phyloP scores from a whole-genome alignment of 352 stramenopile species.

The Peronospora belbahrii region DNA sequence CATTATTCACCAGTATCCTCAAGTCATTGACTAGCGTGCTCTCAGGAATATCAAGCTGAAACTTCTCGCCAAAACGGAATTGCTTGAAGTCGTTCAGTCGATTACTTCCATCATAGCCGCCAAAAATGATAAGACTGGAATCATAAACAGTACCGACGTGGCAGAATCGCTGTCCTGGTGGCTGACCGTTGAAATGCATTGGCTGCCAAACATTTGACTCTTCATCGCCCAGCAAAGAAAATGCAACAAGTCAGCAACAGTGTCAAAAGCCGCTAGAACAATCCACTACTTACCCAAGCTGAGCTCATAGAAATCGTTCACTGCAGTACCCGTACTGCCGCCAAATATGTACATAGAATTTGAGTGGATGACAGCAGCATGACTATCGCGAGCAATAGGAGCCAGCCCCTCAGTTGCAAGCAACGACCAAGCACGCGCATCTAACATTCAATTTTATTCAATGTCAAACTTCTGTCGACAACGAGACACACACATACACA shows the following conservation, averaged over 20 bases:
- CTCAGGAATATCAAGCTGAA: slow-evolving; percentile 80
- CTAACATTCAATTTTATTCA: slow-evolving; percentile 21
- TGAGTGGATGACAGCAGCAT: slow-evolving; percentile 91
- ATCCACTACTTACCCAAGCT: slow-evolving; percentile 41
- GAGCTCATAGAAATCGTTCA: slow-evolving; percentile 98
- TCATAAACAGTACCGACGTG: slow-evolving; percentile 92
- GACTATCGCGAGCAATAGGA: slow-evolving; percentile 93
- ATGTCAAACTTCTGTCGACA: background rate
- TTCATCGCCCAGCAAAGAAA: slow-evolving; percentile 5
- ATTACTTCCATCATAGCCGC: slow-evolving; percentile 93
- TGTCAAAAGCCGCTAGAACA: background rate
- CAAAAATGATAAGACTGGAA: slow-evolving; percentile 90
- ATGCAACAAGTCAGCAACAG: background rate
- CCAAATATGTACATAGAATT: slow-evolving; percentile 94
- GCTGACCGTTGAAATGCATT: slow-evolving; percentile 70
- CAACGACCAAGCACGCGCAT: slow-evolving; percentile 80
- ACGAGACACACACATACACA: background rate
- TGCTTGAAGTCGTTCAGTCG: slow-evolving; percentile 94
- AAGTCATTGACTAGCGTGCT: slow-evolving; percentile 72
- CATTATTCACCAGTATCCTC: slow-evolving; percentile 69
- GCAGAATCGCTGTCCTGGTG: slow-evolving; percentile 93
- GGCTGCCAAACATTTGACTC: slow-evolving; percentile 64
- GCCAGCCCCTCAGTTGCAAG: slow-evolving; percentile 84
- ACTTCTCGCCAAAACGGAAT: slow-evolving; percentile 80
- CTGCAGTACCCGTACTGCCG: slow-evolving; percentile 92